Base-by-base conservation (phyloP, 805 yeast species). In the Metschnikowia orientalis region DNA sequence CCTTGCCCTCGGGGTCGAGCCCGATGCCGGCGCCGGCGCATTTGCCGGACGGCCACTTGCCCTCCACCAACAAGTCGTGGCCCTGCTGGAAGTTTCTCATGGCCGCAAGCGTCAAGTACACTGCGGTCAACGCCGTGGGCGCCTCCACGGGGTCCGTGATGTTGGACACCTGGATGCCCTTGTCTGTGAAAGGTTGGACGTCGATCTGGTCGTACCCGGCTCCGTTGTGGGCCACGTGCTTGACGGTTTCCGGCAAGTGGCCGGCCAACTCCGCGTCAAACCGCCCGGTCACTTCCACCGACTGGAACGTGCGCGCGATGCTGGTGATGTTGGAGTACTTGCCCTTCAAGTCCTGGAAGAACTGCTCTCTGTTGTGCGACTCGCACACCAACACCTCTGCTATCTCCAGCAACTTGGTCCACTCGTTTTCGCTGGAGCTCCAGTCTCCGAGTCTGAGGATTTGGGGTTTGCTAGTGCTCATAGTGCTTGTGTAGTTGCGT, bases 141-240 rank as follows among this genome's bases (percentile, higher is more conserved):
- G 69, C 71, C 48, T 78, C 81, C 9, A 81, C 89, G 6, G 81
- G 68, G 4, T 61, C 63, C 6, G 89, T 85, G 14, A 77, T 74
- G 54, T 81, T 77, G 29, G 84, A 69, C n/a, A 81, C 67, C 54
- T 79, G 86, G 41, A 81, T 74, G 17, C 69, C 67, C 23, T 68
- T 61, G 14, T 61, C 63, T 3, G 69, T 61, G 40, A 79, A 70
- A 12, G 75, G 71, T 15, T 60, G 62, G 3, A 74, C 69, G 42
- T 80, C 84, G 26, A 81, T 63, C 56, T 81, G 87, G 51, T 81
- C 90, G 55, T 81, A 81, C 4, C 84, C 89, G 1, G 90, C 90
- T 37, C 89, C 89, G 39, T 69, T 61, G 53, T 80, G 86, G 40
- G 75, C 63, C 9, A 81, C 59, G 9, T 73, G 61, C 37, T 67